Evolutionary conservation across 1,284 basidiomycete genomes (phyloP).

Genomic region (Thelephora terrestris): DNA sequence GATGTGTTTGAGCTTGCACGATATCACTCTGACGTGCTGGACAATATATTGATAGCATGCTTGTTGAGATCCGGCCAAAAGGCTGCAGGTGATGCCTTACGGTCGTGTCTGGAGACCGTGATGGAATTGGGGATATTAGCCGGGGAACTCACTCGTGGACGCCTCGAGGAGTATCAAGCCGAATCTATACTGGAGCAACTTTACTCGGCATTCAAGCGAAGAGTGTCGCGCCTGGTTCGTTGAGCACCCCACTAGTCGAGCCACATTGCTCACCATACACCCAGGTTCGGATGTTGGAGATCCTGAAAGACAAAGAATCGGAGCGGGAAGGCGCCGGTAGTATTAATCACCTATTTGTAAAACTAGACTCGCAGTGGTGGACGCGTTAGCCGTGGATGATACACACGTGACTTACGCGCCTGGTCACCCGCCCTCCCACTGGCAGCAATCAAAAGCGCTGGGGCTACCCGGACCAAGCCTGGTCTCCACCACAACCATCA

Average conservation of each 20-base stretch:
- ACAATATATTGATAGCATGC: constrained; percentile 71
- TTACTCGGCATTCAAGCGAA: constrained; percentile 40
- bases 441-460: background rate
- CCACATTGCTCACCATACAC: background rate
- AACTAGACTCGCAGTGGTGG: background rate
- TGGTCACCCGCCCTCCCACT: background rate
- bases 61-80: constrained; percentile 67
- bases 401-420: background rate
- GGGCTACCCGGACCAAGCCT: background rate
- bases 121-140: constrained; percentile 63
- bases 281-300: background rate
- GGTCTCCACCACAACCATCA: background rate
- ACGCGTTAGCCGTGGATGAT: background rate
- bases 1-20: constrained; percentile 70
- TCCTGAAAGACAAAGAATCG: background rate
- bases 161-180: constrained; percentile 50
- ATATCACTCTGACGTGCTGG: constrained; percentile 60
- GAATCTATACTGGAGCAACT: constrained; percentile 45
- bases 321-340: background rate
- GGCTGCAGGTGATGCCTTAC: constrained; percentile 55
- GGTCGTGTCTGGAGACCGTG: constrained; percentile 54
- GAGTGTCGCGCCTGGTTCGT: constrained; percentile 48
- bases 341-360: background rate
- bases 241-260: background rate
- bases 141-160: constrained; percentile 46